Base-by-base conservation (phyloP, 2,329 filamentous ascomycete genomes). In the Paecilomyces sp. region DNA sequence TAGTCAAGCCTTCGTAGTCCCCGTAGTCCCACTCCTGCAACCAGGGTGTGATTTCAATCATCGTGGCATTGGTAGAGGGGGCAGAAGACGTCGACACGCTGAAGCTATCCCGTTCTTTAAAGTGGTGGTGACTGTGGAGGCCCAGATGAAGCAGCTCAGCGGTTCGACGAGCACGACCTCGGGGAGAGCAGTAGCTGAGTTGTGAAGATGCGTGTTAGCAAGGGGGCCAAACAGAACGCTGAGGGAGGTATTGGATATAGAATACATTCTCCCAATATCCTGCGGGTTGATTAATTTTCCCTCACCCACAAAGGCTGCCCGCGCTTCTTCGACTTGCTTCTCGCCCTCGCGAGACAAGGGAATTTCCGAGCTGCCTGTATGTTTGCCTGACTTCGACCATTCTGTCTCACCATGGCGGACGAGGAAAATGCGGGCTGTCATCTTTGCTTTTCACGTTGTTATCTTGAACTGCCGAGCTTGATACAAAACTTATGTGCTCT, bases 11-110 rank as follows among this genome's bases (percentile, higher is more conserved):
- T 76, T 93, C 90, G 68, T 93, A 93, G 64, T 87, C 82, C 55
- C 88, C 90, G 68, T 92, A 93, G 74, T 92, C 85, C 90, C 90
- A 92, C 72, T 92, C 89, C 9, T 88, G 82, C 60, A 92, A 85
- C 63, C 85, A 84, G 55, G 88, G 80, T 1, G 86, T 88, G 3
- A 62, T 24, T 52, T 63, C 54, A 52, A 65, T 54, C 8, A 56
- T n/a, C 2, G 55, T 28, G 22, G 57, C 57, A 15, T 30, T 34
- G 33, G 4, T 55, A 3, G 54, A 12, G 6, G 28, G 54, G 7
- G 56, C 53, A 6, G 34, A 47, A 8, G 47, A 13, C 2, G 51
- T 28, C 34, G 50, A 22, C 33, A 51, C 22, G 12, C 12, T 34
- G 6, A 41, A 15, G 12, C 18, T 36, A 13, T 60, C 54, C 1